These are phyloP conservation scores for Colletotrichum orchidophilum DNA, from an alignment of 2,329 filamentous ascomycete genomes.

Conservation along the genomic window DNA sequence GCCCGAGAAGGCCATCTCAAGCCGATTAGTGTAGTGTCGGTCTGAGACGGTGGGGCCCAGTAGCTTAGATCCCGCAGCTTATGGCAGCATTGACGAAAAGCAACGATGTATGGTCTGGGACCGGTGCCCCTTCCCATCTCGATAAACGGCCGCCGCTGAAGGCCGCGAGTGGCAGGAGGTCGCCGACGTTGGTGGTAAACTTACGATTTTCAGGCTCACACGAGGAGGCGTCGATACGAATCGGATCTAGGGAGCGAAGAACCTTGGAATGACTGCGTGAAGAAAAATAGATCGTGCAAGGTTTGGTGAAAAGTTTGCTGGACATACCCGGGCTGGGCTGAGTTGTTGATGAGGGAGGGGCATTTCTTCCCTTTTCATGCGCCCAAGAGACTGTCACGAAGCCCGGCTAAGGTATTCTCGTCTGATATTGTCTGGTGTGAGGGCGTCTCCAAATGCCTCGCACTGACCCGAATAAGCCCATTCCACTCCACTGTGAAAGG, in stretches of 20 bases:
- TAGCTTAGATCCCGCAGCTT: neutral
- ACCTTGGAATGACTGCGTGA: neutral
- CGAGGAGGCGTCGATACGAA: neutral
- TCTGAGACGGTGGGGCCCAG: neutral
- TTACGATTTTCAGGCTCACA: conserved; percentile 17
- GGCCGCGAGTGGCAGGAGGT: neutral
- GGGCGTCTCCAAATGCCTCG: neutral
- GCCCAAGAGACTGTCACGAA: neutral
- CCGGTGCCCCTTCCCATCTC: conserved; percentile 14
- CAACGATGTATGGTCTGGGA: conserved; percentile 1
- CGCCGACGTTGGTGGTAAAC: conserved; percentile 4
- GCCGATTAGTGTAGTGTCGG: neutral
- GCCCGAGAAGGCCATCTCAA: conserved; percentile 13
- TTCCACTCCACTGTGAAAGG: neutral
- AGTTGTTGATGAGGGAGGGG: neutral
- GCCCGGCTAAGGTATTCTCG: neutral
- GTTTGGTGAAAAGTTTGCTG: conserved; percentile 8
- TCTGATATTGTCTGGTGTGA: neutral
- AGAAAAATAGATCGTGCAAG: neutral
- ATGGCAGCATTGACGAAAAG: neutral
- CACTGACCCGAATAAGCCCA: neutral
- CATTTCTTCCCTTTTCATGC: neutral
- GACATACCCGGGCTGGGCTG: conserved; percentile 20
- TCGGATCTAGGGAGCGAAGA: neutral
- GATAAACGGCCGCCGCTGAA: conserved; percentile 10